Evolutionary conservation across 495 filamentous ascomycete genomes (phyloP).

Genomic region (Thermothielavioides terrestris): DNA sequence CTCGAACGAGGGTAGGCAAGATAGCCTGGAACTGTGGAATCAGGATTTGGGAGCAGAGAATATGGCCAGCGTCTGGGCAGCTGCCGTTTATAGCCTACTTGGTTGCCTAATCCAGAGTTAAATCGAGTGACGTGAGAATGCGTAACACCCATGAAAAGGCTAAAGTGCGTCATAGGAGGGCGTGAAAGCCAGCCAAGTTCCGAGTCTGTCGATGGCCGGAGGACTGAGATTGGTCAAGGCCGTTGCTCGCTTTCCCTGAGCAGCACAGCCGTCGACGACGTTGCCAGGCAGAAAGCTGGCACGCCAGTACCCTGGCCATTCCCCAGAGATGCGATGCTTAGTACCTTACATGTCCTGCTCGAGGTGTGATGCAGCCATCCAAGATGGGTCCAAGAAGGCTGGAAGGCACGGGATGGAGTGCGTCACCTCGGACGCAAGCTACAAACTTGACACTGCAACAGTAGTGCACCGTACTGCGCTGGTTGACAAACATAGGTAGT

Average conservation of each 20-base stretch:
- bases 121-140: conserved; percentile 12
- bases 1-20: neutral
- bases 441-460: too few species aligned
- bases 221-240: conserved; percentile 2
- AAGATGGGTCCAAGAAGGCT: too few species aligned
- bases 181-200: conserved; percentile 1
- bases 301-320: too few species aligned
- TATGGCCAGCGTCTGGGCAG: neutral
- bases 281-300: neutral
- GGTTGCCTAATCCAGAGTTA: too few species aligned
- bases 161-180: conserved; percentile 15
- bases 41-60: neutral
- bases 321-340: too few species aligned
- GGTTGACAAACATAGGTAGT: too few species aligned
- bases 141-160: neutral
- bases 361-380: too few species aligned
- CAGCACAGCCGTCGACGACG: neutral
- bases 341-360: too few species aligned
- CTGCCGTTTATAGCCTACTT: conserved; percentile 14
- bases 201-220: neutral
- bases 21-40: neutral
- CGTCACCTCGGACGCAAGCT: too few species aligned
- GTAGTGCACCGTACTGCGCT: too few species aligned
- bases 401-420: too few species aligned
- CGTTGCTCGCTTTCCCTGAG: neutral